Base-by-base conservation (phyloP, 192 early-diverging fungal species). In the Phlyctochytrium bullatum region DNA sequence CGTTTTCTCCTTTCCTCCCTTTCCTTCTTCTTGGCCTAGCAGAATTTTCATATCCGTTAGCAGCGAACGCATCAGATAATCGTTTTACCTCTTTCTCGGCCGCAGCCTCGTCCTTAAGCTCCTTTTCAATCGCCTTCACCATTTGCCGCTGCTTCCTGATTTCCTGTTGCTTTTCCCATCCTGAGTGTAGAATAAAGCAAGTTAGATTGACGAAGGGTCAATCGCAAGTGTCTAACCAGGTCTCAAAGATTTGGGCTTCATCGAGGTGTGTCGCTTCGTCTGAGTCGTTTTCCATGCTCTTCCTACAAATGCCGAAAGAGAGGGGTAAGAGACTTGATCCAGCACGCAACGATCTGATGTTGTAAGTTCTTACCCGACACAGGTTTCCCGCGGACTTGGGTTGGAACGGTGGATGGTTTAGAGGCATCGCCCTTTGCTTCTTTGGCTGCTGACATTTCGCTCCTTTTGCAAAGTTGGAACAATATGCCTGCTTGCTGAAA, bases 11-110 rank as follows among this genome's bases (percentile, higher is more conserved):
- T 74, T 53, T 82, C 85, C 67, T 84, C 80, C 32, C 68, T 72
- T 65, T 77, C 79, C 58, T 72, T 68, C 20, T 78, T 76, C 59
- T 77, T 71, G 65, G 76, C 75, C 70, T 85, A 75, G 24, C 23
- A 72, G 63, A 30, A 61, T 27, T 75, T 72, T 50, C 63, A 28
- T 66, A n/a, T 6, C 33, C 10, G 58, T 24, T 33, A 34, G 17
- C 6, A 34, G 61, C 47, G 23, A 57, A 23, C 23, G 27, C 4
- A 20, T 52, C 77, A 14, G n/a, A n/a, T n/a, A n/a, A n/a, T n/a
- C n/a, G n/a, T n/a, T n/a, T n/a, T 65, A 83, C 81, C 69, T 87
- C 80, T 66, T 84, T 86, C 23, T 70, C 81, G 10, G 75, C 76
- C 47, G 68, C 64, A 20, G 62, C 77, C 52, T 82, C 75, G 33